Evolutionary conservation across 306 rosid genomes (phyloP).

Genomic region (Notholithocarpus densiflorus): DNA sequence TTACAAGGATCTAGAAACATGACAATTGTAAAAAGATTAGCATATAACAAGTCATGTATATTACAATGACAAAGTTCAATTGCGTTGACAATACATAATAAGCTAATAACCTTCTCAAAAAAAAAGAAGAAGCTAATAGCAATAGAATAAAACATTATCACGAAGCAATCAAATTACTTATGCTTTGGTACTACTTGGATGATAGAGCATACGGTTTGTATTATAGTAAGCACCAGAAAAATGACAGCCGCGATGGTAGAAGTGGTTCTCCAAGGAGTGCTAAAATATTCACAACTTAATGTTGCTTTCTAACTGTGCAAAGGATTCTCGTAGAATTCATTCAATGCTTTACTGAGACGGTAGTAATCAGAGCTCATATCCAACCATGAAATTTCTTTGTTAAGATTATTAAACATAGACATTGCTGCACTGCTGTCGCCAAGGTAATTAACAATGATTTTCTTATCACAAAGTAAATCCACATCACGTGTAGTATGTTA

Average conservation of each 20-base stretch:
- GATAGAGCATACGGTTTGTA: constrained; percentile 11
- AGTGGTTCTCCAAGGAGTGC: constrained; percentile 26
- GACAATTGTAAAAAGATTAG: too few species aligned
- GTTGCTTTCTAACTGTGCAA: constrained; percentile 18
- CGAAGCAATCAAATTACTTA: neutral
- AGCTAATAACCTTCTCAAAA: too few species aligned
- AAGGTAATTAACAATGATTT: constrained; percentile 21
- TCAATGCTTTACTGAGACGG: neutral
- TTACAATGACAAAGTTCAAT: too few species aligned
- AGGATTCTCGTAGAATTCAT: constrained; percentile 10
- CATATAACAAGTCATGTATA: too few species aligned
- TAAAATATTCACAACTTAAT: constrained; percentile 23
- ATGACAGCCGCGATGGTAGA: constrained; percentile 15
- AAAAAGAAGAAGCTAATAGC: too few species aligned
- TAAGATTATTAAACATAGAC: constrained; percentile 23
- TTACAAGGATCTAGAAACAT: too few species aligned
- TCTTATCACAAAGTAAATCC: constrained; percentile 21
- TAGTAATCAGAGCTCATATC: neutral
- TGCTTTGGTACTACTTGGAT: constrained; percentile 2
- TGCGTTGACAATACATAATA: too few species aligned
- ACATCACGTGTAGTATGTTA: neutral
- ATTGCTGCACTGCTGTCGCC: constrained; percentile 23
- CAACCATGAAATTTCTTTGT: neutral
- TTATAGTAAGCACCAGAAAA: constrained; percentile 15
- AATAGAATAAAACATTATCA: too few species aligned